These are phyloP conservation scores for Didymella pinodella DNA, from an alignment of 2,329 filamentous ascomycete genomes.

Conservation along the genomic window DNA sequence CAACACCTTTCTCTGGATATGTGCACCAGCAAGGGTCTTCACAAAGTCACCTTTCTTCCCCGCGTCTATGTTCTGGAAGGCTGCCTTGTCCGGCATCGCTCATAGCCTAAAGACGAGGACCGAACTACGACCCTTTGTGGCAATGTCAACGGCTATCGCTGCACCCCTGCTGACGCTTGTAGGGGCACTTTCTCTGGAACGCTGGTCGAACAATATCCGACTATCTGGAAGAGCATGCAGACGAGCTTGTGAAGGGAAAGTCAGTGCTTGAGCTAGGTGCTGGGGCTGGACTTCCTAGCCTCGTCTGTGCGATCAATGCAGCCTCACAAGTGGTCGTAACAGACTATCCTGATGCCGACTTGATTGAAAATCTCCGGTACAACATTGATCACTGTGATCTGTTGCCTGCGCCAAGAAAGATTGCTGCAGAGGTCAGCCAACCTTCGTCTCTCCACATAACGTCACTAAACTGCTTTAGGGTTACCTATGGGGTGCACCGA, in stretches of 20 bases:
- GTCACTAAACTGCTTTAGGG: constrained; percentile 59
- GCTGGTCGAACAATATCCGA: constrained; percentile 78
- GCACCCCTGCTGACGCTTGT: constrained; percentile 27
- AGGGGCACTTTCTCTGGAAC: constrained; percentile 90
- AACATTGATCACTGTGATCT: constrained; percentile 71
- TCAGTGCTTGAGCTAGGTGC: constrained; percentile 90
- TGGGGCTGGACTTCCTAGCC: constrained; percentile 82
- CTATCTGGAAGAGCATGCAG: constrained; percentile 76
- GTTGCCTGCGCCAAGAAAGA: constrained; percentile 47
- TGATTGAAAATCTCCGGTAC: constrained; percentile 79
- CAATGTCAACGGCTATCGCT: constrained; percentile 6
- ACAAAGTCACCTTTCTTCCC: background rate
- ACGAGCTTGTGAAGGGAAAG: constrained; percentile 66
- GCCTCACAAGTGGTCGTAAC: constrained; percentile 76
- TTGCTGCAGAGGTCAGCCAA: constrained; percentile 49
- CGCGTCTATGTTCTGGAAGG: constrained; percentile 6
- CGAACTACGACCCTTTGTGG: background rate
- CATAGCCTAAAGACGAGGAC: background rate
- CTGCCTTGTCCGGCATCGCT: background rate
- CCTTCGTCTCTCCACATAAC: background rate
- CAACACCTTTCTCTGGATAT: constrained; percentile 11
- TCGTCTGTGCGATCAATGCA: constrained; percentile 77
- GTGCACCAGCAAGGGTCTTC: constrained; percentile 8
- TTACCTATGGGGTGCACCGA: constrained; percentile 82
- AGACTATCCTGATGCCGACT: constrained; percentile 84